Percentiles rank a stretch among this genome's conserved stretches.
phyloP scores from a whole-genome alignment of 129 eudicot genomes.

The Flaveria brownii region DNA sequence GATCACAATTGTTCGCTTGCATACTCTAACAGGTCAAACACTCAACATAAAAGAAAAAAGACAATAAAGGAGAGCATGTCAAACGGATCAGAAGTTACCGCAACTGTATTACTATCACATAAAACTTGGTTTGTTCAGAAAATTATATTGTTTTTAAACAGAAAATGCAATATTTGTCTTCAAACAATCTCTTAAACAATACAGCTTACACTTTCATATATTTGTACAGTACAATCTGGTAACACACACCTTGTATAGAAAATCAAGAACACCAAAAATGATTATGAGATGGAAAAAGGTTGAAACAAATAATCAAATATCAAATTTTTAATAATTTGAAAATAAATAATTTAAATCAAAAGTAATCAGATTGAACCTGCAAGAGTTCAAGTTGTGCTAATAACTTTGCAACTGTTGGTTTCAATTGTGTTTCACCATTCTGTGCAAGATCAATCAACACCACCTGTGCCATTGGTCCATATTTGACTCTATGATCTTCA shows the following conservation, averaged over 20 bases:
- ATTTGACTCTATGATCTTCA: constrained; percentile 58
- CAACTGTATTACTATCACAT: background rate
- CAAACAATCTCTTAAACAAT: constrained; percentile 13
- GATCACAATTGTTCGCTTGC: background rate
- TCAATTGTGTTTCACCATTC: constrained; percentile 59
- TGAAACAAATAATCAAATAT: constrained; percentile 13
- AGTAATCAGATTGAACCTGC: constrained; percentile 78
- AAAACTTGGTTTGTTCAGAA: background rate
- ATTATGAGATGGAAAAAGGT: constrained; percentile 16
- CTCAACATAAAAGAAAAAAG: too few species aligned
- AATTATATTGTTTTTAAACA: background rate
- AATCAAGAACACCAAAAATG: constrained; percentile 37
- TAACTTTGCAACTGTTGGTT: constrained; percentile 65
- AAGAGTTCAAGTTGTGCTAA: constrained; percentile 87
- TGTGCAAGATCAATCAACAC: constrained; percentile 83
- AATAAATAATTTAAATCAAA: constrained; percentile 39
- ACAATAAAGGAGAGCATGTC: background rate
- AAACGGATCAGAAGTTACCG: background rate
- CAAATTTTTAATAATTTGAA: constrained; percentile 24
- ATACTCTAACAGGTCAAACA: background rate
- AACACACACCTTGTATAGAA: constrained; percentile 21
- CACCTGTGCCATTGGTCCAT: constrained; percentile 62
- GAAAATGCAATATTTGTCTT: constrained; percentile 17
- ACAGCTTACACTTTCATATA: constrained; percentile 20
- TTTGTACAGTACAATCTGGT: constrained; percentile 22